phyloP scores from a whole-genome alignment of 768 basidiomycete genomes.

The Podaxis rugospora region DNA sequence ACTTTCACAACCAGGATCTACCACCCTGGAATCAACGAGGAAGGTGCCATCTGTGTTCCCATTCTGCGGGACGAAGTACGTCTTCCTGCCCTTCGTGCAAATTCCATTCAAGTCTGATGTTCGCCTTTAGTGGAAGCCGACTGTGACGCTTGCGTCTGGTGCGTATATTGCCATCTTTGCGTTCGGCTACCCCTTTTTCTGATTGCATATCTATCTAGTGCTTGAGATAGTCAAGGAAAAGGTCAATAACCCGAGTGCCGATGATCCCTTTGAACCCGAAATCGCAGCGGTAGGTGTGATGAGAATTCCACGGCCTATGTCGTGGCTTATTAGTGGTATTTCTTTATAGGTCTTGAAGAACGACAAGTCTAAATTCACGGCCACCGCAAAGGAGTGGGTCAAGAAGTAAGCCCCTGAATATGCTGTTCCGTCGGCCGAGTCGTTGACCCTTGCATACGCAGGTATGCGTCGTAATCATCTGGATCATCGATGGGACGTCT shows the following conservation, averaged over 20 bases:
- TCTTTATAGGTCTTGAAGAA: constrained; percentile 62
- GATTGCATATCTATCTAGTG: constrained; percentile 37
- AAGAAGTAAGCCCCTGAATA: constrained; percentile 58
- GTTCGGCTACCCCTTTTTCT: not conserved
- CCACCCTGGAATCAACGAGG: constrained; percentile 88
- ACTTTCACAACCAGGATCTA: constrained; percentile 84
- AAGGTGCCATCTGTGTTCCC: constrained; percentile 81
- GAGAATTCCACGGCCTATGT: not conserved
- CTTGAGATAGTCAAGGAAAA: constrained; percentile 77
- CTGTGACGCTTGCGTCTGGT: constrained; percentile 71
- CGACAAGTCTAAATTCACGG: constrained; percentile 68
- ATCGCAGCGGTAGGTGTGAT: constrained; percentile 67
- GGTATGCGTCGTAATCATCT: constrained; percentile 2
- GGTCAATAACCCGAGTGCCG: constrained; percentile 81
- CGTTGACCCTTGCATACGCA: not conserved
- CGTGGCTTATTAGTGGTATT: not conserved
- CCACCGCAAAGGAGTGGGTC: constrained; percentile 79
- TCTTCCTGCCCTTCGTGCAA: constrained; percentile 9
- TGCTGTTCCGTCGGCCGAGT: constrained; percentile 12
- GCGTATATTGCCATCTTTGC: constrained; percentile 15
- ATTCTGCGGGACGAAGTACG: constrained; percentile 80
- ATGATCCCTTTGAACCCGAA: constrained; percentile 86
- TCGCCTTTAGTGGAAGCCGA: constrained; percentile 73
- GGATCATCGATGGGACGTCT: not conserved
- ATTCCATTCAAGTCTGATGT: constrained; percentile 10